Percentiles rank a stretch among this genome's conserved stretches.
Evolutionary conservation across 495 filamentous ascomycete genomes (phyloP).

Genomic region (Parathielavia hyrcaniae): DNA sequence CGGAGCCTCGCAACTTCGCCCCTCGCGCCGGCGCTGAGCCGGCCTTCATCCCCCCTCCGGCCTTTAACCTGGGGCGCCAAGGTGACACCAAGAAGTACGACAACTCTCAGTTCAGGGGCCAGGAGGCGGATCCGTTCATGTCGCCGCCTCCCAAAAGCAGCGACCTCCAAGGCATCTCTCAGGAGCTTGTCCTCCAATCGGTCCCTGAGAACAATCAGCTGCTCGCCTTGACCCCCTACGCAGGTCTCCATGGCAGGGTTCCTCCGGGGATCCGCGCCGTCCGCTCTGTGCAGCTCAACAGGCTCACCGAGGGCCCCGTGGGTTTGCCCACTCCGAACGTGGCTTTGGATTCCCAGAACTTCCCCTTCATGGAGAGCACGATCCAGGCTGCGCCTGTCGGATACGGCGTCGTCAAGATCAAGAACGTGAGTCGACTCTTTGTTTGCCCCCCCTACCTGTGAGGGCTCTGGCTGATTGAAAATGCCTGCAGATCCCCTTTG

Average conservation of each 20-base stretch:
- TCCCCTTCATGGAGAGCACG: constrained; percentile 41
- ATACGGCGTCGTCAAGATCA: constrained; percentile 33
- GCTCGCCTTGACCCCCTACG: not conserved
- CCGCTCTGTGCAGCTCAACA: constrained; percentile 31
- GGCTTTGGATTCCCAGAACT: constrained; percentile 30
- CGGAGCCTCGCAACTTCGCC: constrained; percentile 27
- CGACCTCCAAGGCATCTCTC: not conserved
- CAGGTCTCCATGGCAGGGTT: not conserved
- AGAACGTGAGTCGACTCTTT: constrained; percentile 29
- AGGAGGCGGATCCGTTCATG: constrained; percentile 12
- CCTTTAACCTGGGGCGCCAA: constrained; percentile 6
- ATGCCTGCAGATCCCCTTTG: constrained; percentile 59
- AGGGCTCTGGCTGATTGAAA: not conserved
- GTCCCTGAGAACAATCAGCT: constrained; percentile 7
- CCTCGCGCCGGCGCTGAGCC: constrained; percentile 9
- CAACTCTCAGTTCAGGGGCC: not conserved
- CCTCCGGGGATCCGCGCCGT: constrained; percentile 13
- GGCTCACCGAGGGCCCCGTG: constrained; percentile 18
- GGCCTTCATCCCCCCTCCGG: constrained; percentile 9
- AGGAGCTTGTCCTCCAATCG: not conserved
- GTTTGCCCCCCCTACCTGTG: not conserved
- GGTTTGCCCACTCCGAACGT: constrained; percentile 30
- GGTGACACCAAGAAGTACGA: not conserved
- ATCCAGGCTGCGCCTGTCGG: constrained; percentile 13
- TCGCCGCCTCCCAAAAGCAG: not conserved